These are phyloP conservation scores for Podaxis mareebaensis DNA, from an alignment of 768 basidiomycete genomes.

Conservation along the genomic window DNA sequence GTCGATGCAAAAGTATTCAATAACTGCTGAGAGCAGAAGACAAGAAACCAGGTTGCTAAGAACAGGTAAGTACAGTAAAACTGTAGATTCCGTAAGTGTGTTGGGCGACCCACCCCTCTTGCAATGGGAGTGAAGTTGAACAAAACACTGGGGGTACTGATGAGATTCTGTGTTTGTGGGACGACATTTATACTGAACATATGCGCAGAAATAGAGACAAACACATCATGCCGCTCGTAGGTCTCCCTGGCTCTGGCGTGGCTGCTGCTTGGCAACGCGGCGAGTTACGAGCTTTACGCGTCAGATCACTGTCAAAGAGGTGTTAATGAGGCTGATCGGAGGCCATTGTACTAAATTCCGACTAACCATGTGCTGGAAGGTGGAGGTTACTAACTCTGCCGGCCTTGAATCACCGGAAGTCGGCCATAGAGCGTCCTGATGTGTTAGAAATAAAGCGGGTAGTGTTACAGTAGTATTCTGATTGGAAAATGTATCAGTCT, in stretches of 20 bases:
- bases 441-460: constrained; percentile 36
- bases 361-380: neutral
- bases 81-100: constrained; percentile 3
- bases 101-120: constrained; percentile 1
- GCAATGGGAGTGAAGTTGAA: constrained; percentile 2
- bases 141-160: neutral
- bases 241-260: neutral
- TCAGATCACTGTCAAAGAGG: neutral
- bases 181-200: neutral
- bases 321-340: neutral
- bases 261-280: no score
- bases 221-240: neutral
- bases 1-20: constrained; percentile 1
- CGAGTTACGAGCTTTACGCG: neutral
- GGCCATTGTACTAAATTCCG: neutral
- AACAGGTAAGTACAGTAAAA: neutral
- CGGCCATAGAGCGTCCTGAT: constrained; percentile 62
- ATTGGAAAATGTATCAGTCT: neutral
- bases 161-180: no score
- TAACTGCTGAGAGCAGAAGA: neutral
- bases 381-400: constrained; percentile 22
- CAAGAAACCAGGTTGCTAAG: neutral
- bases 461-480: neutral
- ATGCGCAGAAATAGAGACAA: neutral
- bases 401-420: constrained; percentile 61